These are phyloP conservation scores for Lyophyllum atratum DNA, from an alignment of 768 basidiomycete genomes.

Conservation along the genomic window DNA sequence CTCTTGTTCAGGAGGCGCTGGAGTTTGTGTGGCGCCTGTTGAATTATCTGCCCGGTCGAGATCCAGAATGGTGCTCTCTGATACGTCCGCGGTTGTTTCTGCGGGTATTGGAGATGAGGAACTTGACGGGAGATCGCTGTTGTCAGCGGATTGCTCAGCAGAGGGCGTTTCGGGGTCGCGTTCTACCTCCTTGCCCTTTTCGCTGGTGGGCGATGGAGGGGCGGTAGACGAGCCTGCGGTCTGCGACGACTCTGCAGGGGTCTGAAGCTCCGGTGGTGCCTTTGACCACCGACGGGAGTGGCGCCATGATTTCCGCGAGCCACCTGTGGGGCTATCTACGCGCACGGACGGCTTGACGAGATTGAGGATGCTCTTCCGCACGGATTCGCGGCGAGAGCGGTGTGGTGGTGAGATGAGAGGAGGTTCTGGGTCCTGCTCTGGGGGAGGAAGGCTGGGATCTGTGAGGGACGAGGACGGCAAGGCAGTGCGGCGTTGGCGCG, in stretches of 20 bases:
- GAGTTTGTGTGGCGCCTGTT: background rate
- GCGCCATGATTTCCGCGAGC: constrained; percentile 1
- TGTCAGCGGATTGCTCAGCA: background rate
- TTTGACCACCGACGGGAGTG: constrained; percentile 1
- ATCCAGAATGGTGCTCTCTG: background rate
- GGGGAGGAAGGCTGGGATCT: background rate
- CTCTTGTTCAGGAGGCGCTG: background rate
- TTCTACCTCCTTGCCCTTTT: background rate
- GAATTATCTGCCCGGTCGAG: background rate
- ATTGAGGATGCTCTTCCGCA: background rate
- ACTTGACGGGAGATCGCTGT: background rate
- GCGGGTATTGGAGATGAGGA: background rate
- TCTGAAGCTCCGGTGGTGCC: background rate
- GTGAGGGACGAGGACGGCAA: background rate
- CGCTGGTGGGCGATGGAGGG: background rate
- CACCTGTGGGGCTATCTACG: background rate
- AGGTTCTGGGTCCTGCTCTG: background rate
- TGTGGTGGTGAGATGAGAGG: background rate
- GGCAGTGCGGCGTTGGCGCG: background rate
- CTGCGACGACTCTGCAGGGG: background rate
- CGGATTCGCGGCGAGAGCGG: constrained; percentile 3
- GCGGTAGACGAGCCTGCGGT: background rate
- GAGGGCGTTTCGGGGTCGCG: background rate
- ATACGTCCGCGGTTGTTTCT: background rate
- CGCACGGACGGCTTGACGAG: background rate